Conservation (phyloP, 306 rosid species). For the Cucurbita maxima region DNA sequence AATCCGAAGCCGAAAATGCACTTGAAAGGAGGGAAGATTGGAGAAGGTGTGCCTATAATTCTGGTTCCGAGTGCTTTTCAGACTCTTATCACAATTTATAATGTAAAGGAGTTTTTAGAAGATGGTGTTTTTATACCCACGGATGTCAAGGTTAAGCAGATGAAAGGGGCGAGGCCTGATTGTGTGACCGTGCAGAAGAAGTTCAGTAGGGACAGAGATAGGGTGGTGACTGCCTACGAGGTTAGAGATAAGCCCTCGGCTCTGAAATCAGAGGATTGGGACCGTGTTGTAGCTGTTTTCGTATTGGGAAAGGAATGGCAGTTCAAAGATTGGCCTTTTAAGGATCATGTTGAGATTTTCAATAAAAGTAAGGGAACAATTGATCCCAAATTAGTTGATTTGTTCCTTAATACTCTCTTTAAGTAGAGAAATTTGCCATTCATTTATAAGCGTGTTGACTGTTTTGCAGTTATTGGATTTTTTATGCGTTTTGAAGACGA, state of each 20-base stretch:
- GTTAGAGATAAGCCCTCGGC: constrained; percentile 92
- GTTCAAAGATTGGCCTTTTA: constrained; percentile 54
- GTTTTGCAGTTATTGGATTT: constrained; percentile 41
- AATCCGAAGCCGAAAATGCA: constrained; percentile 71
- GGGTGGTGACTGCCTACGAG: constrained; percentile 90
- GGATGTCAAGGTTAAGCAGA: constrained; percentile 83
- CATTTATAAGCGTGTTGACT: neutral
- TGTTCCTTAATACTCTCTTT: neutral
- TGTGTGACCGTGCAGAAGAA: constrained; percentile 98
- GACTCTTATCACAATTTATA: constrained; percentile 75
- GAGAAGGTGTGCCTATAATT: constrained; percentile 92
- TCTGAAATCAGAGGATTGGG: constrained; percentile 86
- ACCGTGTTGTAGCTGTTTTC: constrained; percentile 86
- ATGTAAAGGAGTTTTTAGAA: constrained; percentile 89
- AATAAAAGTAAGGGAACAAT: constrained; percentile 36
- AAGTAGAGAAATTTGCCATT: neutral
- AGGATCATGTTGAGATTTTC: constrained; percentile 52
- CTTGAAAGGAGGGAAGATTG: constrained; percentile 62
- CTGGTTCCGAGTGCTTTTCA: constrained; percentile 87
- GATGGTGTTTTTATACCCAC: constrained; percentile 84
- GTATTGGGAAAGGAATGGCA: constrained; percentile 96
- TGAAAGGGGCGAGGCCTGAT: constrained; percentile 80
- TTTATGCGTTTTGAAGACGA: constrained; percentile 64
- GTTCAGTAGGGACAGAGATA: constrained; percentile 81
- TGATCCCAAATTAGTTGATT: neutral